Evolutionary conservation across 1,284 basidiomycete genomes (phyloP), one percentile per base, ranked within the genome.

Genomic region (Leccinum ponderosum): DNA sequence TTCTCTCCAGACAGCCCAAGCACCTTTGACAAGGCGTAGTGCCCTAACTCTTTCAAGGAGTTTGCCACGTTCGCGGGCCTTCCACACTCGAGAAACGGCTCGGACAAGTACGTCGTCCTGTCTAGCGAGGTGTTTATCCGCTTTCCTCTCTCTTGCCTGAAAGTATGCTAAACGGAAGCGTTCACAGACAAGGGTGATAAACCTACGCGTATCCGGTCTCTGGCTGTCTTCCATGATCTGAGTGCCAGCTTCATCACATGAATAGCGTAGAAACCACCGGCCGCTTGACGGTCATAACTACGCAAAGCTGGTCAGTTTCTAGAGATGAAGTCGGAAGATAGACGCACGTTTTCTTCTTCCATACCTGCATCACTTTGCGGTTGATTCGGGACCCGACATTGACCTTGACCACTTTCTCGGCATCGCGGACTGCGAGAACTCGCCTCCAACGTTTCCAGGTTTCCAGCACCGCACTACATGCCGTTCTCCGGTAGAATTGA

Each of bases 41-140:
- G 77, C 73, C 61, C 79, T 81, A 29, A 88, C 83, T 51, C 84
- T 81, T 64, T 84, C 83, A 9, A 92, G 78, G 22, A 87, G 79
- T 56, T 76, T 77, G 17, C 87, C 88, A 15, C 87, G 83, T 70
- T 89, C 87, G 53, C 84, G 85, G 29, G 89, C 87, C 67, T 84
- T 86, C 90, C 91, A 91, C 17, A 92, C 84, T 54, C 87, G 80
- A 66, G 83, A 75, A 39, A 90, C 77, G 20, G 87, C 90, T 51
- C 83, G 82, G 37, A 90, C 65, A 8, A 92, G 78, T 20, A 88
- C 77, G 56, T 80, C 80, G 67, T 92, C 86, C 69, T 87, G 87
- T 47, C 86, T 81, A 44, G 78, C 76, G 17, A 85, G 61, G 67
- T 89, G 83, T 62, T 85, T 88, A 60, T 77, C 73, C 5, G 85